Evolutionary conservation across 2,329 filamentous ascomycete species (phyloP), one percentile per base, ranked within the genome.

Genomic region (Talaromyces albobiverticillius): DNA sequence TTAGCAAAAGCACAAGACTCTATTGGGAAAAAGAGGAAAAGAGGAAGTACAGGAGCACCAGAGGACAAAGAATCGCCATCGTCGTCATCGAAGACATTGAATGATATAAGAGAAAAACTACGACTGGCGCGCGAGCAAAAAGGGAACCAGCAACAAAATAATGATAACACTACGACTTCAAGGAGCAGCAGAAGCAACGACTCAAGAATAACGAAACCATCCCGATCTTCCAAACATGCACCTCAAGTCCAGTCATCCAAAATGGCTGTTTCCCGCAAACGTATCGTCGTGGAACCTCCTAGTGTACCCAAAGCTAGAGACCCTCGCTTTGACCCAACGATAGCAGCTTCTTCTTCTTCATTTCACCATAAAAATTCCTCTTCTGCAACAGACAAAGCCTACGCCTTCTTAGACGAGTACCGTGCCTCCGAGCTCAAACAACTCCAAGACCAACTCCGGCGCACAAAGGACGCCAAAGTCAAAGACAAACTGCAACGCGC

Each of bases 351-450:
- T 58, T 67, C 42, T 53, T 61, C 25, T 57, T n/a, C 25, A 31
- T n/a, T n/a, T n/a, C 41, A 25, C 31, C 25, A 43, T 25, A 53
- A 60, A 22, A 65, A 63, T 22, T 60, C 63, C 64, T 54, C 72
- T 70, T 14, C 69, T 77, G 20, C 82, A 81, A 67, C 86, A 31
- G 82, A 81, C 56, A 85, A 84, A 61, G 89, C 90, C 31, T 99
- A 99, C 73, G 80, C 85, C 2, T 99, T 99, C 75, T 76, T 99
- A 49, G 84, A 92, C 62, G 87, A 90, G 58, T 97, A 97, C 75
- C 85, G 89, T 56, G 85, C 86, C 20, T 80, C 82, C n/a, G 94
- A 99, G 72, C 87, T 97, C 71, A 81, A 82, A 53, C 82, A 89
- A 60, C 77, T 99, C 49, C 85, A 84, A 61, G 77, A 76, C 8